phyloP scores from a whole-genome alignment of 352 stramenopile species.

The Pythium coloratum region DNA sequence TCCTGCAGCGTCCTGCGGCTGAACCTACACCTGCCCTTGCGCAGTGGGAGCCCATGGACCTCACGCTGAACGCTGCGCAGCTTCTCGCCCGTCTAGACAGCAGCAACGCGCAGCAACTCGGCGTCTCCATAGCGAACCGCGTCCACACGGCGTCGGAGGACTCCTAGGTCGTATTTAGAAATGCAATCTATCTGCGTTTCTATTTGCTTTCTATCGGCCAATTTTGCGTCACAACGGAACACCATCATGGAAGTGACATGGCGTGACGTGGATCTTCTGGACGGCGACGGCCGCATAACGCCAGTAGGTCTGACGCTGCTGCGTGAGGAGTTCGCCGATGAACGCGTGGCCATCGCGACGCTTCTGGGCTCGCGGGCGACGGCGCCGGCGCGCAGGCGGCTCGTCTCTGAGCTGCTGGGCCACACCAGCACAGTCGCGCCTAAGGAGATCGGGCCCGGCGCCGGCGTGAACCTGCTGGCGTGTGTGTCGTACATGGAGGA shows the following conservation, averaged over 20 bases:
- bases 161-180: slow-evolving; percentile 10
- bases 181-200: slow-evolving; percentile 18
- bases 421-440: slow-evolving; percentile 3
- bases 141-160: not conserved
- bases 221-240: not conserved
- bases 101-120: slow-evolving; percentile 52
- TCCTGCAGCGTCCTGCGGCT: slow-evolving; percentile 33
- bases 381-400: slow-evolving; percentile 30
- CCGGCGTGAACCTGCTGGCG: slow-evolving; percentile 39
- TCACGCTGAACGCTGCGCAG: slow-evolving; percentile 56
- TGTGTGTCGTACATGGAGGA: slow-evolving; percentile 44
- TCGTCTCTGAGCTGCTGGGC: slow-evolving; percentile 37
- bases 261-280: slow-evolving; percentile 40
- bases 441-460: not conserved
- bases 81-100: slow-evolving; percentile 56
- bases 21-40: slow-evolving; percentile 25
- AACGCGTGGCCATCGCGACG: slow-evolving; percentile 52
- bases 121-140: slow-evolving; percentile 51
- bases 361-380: slow-evolving; percentile 39
- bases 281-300: slow-evolving; percentile 39
- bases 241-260: slow-evolving; percentile 46
- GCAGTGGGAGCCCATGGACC: slow-evolving; percentile 65
- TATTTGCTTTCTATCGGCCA: slow-evolving; percentile 20
- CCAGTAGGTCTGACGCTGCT: slow-evolving; percentile 38
- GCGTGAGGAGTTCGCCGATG: slow-evolving; percentile 42